These are phyloP conservation scores for Phalaenopsis hybrid DNA, from an alignment of 116 monocot genomes.

Conservation along the genomic window DNA sequence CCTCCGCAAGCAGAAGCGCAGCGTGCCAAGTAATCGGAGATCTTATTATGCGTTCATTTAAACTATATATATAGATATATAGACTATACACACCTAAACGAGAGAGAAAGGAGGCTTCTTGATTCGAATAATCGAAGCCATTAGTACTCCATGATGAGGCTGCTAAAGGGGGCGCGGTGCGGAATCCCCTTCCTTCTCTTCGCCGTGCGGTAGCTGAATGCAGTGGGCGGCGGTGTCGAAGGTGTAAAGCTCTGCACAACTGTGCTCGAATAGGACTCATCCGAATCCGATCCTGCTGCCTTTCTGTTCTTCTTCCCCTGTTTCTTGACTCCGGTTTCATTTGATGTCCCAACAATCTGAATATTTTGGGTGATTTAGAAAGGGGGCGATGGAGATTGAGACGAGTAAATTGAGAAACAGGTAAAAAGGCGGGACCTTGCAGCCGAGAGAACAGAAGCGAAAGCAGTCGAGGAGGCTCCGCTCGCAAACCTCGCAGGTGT, in stretches of 20 bases:
- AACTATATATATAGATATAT: neutral
- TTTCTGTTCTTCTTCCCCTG: conserved; percentile 24
- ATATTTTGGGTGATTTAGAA: neutral
- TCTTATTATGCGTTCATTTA: neutral
- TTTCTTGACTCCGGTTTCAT: conserved; percentile 5
- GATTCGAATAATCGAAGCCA: neutral
- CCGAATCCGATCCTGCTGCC: conserved; percentile 35
- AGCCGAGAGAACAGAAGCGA: conserved; percentile 91
- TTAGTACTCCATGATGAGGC: conserved; percentile 30
- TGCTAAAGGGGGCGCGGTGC: conserved; percentile 67
- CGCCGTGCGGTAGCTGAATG: conserved; percentile 30
- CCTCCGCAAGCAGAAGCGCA: conserved; percentile 13
- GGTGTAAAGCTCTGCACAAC: conserved; percentile 57
- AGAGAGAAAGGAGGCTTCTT: neutral
- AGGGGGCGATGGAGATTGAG: neutral
- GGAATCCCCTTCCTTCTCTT: conserved; percentile 87
- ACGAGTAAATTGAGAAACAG: neutral
- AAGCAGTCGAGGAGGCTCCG: conserved; percentile 79
- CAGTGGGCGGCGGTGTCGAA: conserved; percentile 60
- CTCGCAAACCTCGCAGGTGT: conserved; percentile 77
- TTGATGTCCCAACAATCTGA: conserved; percentile 62
- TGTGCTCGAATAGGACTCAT: conserved; percentile 51
- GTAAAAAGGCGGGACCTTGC: conserved; percentile 50
- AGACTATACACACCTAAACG: neutral
- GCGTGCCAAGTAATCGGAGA: neutral